Conservation (phyloP, 2,329 filamentous ascomycete species). For the Colletotrichum karsti region DNA sequence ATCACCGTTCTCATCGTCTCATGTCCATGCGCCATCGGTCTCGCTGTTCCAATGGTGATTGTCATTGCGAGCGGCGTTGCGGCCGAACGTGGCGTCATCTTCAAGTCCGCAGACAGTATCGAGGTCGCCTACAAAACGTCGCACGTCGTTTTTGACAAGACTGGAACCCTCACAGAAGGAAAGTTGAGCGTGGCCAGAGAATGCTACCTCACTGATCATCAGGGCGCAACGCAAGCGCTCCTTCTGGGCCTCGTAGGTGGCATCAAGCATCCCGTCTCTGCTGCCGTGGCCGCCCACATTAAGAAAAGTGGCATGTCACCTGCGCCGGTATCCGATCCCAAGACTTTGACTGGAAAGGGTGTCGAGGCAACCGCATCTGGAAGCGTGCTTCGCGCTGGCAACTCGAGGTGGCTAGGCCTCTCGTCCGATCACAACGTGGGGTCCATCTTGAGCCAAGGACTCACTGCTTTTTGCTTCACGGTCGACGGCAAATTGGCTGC, state of each 20-base stretch:
- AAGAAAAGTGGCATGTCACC: slow-evolving; percentile 26
- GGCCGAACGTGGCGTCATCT: slow-evolving; percentile 71
- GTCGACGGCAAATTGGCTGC: slow-evolving; percentile 45
- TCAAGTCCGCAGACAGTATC: slow-evolving; percentile 72
- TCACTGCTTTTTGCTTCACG: slow-evolving; percentile 58
- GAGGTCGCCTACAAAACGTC: slow-evolving; percentile 68
- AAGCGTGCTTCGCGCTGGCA: slow-evolving; percentile 53
- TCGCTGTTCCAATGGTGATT: slow-evolving; percentile 81
- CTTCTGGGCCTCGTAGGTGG: slow-evolving; percentile 40
- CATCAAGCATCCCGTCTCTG: slow-evolving; percentile 61
- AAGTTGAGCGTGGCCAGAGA: slow-evolving; percentile 54
- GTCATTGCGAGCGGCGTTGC: slow-evolving; percentile 75
- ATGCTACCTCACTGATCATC: slow-evolving; percentile 35
- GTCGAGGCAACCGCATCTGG: slow-evolving; percentile 46
- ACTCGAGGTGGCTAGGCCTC: slow-evolving; percentile 56
- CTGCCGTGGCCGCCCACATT: slow-evolving; percentile 54
- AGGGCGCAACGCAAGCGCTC: background rate
- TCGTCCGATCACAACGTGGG: slow-evolving; percentile 41
- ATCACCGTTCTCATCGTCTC: slow-evolving; percentile 80
- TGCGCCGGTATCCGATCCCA: slow-evolving; percentile 38
- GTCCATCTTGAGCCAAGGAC: slow-evolving; percentile 41
- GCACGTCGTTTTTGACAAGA: slow-evolving; percentile 83
- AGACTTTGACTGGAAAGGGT: slow-evolving; percentile 54
- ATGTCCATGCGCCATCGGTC: slow-evolving; percentile 80
- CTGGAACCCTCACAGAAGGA: slow-evolving; percentile 76